phyloP scores from a whole-genome alignment of 1,284 basidiomycete species.

The Veloporphyrellus conicus region DNA sequence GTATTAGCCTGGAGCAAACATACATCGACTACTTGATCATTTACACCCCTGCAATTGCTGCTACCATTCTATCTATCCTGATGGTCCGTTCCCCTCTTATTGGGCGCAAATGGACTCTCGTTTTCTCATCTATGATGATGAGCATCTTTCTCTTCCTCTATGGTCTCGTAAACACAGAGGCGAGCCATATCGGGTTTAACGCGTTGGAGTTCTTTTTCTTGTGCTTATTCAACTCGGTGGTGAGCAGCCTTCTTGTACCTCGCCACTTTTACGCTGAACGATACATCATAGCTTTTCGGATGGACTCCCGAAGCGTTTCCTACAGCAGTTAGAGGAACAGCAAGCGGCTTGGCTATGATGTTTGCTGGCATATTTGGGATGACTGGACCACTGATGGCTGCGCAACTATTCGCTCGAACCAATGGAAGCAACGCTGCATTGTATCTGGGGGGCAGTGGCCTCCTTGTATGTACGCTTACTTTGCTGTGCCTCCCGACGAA shows the following conservation, averaged over 20 bases:
- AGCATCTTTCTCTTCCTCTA: slow-evolving; percentile 14
- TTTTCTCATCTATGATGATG: slow-evolving; percentile 11
- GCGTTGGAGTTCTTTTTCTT: slow-evolving; percentile 14
- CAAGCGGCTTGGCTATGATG: slow-evolving; percentile 8
- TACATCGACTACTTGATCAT: slow-evolving; percentile 16
- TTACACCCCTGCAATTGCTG: slow-evolving; percentile 11
- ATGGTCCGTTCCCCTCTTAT: slow-evolving; percentile 16
- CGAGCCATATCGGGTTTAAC: slow-evolving; percentile 14
- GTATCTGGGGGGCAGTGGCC: slow-evolving; percentile 15
- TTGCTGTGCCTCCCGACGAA: slow-evolving; percentile 9
- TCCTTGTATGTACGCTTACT: slow-evolving; percentile 8
- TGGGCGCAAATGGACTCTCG: slow-evolving; percentile 20
- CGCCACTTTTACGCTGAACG: not conserved
- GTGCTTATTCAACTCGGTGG: not conserved
- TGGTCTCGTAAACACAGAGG: slow-evolving; percentile 15
- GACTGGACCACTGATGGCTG: slow-evolving; percentile 9
- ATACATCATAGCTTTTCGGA: slow-evolving; percentile 10
- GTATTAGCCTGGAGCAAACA: slow-evolving; percentile 10
- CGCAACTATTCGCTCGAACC: slow-evolving; percentile 4
- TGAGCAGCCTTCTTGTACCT: no score
- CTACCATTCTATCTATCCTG: slow-evolving; percentile 5
- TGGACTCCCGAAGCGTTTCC: slow-evolving; percentile 23
- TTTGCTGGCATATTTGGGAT: slow-evolving; percentile 7
- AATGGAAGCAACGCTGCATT: slow-evolving; percentile 11
- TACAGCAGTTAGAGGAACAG: slow-evolving; percentile 15